A percentile compares a stretch with the other conserved stretches of the same genome.
Evolutionary conservation across 2,329 filamentous ascomycete species (phyloP).

Genomic region (Diaporthe velutina): DNA sequence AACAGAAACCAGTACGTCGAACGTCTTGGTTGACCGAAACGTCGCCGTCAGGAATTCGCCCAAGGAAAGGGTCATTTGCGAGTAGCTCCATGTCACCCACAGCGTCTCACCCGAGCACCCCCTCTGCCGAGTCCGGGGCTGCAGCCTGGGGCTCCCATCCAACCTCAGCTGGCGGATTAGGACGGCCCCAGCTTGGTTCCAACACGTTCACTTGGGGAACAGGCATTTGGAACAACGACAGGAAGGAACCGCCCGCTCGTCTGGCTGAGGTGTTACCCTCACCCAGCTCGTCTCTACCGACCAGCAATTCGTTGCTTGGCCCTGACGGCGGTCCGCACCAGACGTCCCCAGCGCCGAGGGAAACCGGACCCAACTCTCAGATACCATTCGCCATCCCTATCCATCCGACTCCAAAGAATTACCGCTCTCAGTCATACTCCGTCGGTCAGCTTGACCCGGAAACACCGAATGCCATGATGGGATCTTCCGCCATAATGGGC

Average conservation of each 20-base stretch:
- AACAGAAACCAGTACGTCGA: constrained; percentile 75
- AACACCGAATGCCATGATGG: constrained; percentile 55
- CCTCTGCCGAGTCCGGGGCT: constrained; percentile 73
- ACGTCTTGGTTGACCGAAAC: constrained; percentile 92
- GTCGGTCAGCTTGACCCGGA: constrained; percentile 90
- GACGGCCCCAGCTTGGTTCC: constrained; percentile 60
- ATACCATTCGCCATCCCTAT: constrained; percentile 90
- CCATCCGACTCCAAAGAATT: constrained; percentile 91
- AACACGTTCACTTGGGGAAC: constrained; percentile 78
- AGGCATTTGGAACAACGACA: constrained; percentile 85
- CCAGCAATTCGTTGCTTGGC: constrained; percentile 62
- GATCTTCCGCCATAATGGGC: constrained; percentile 61
- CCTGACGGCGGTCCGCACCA: constrained; percentile 60
- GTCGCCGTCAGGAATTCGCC: constrained; percentile 70
- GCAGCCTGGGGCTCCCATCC: constrained; percentile 69
- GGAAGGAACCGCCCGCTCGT: constrained; percentile 82
- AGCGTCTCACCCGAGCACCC: constrained; percentile 84
- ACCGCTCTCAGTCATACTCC: constrained; percentile 96
- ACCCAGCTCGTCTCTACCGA: constrained; percentile 73
- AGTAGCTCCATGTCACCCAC: constrained; percentile 83
- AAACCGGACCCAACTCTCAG: constrained; percentile 69
- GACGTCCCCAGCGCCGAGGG: constrained; percentile 64
- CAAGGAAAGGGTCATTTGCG: constrained; percentile 82
- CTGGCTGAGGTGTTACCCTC: constrained; percentile 82
- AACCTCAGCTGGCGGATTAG: constrained; percentile 60